phyloP scores from a whole-genome alignment of 345 rosid species.

The Eutrema heterophyllum region DNA sequence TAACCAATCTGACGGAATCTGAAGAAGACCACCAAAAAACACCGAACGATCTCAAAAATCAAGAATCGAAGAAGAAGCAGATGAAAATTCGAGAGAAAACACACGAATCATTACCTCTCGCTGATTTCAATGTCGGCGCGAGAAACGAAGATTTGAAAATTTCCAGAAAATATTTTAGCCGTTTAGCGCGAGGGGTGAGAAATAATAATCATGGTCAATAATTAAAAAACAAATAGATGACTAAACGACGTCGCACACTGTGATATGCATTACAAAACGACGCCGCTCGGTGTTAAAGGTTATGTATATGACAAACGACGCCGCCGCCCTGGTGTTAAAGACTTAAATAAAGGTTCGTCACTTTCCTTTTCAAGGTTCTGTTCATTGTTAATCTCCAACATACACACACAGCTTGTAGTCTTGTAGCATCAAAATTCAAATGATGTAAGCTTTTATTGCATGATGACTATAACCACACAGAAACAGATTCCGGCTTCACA shows the following conservation, averaged over 20 bases:
- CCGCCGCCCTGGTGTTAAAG: not conserved
- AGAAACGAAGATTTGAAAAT: conserved; percentile 20
- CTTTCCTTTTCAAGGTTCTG: not conserved
- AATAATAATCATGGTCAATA: not conserved
- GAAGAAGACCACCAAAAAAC: not conserved
- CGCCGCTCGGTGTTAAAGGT: not conserved
- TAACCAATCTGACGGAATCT: conserved; percentile 1
- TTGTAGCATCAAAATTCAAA: not conserved
- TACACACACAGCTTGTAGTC: not conserved
- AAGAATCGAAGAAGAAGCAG: conserved; percentile 2
- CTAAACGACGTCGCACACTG: not conserved
- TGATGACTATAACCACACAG: not conserved
- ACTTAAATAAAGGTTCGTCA: too few relatives aligned
- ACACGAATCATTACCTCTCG: conserved; percentile 13
- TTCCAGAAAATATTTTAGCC: not conserved
- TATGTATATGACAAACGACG: not conserved
- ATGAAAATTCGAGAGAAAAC: not conserved
- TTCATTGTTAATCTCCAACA: not conserved
- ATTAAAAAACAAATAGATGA: too few relatives aligned
- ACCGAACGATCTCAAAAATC: not conserved
- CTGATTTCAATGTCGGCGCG: conserved; percentile 28
- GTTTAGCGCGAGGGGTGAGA: not conserved
- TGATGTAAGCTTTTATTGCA: conserved; percentile 2
- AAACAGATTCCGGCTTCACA: not conserved
- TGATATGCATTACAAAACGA: not conserved